Percentiles rank a stretch among this genome's conserved stretches.
These are phyloP conservation scores for Inosperma sp. DNA, from an alignment of 768 basidiomycete genomes.

Conservation along the genomic window DNA sequence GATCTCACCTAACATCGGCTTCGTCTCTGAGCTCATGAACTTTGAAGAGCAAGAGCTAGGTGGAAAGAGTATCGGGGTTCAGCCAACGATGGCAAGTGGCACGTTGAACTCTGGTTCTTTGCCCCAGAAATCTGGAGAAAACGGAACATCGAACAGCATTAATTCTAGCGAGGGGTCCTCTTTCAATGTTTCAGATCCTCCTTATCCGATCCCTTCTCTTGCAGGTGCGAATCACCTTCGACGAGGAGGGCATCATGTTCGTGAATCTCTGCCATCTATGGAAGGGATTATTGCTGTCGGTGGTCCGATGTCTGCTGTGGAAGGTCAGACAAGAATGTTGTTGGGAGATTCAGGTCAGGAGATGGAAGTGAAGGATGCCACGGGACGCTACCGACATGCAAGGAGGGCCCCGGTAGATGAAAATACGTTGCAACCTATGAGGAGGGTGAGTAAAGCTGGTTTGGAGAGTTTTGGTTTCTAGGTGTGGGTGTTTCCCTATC, in stretches of 20 bases:
- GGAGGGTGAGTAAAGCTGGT: slow-evolving; percentile 91
- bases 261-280: slow-evolving; percentile 71
- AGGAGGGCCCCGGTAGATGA: slow-evolving; percentile 85
- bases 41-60: slow-evolving; percentile 91
- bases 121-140: neutral
- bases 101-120: slow-evolving; percentile 4
- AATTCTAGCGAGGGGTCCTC: neutral
- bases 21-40: slow-evolving; percentile 94
- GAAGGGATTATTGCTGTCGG: slow-evolving; percentile 32
- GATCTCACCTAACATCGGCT: slow-evolving; percentile 96
- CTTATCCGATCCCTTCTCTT: slow-evolving; percentile 8
- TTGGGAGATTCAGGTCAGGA: slow-evolving; percentile 73
- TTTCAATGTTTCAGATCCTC: neutral
- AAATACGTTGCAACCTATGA: slow-evolving; percentile 81
- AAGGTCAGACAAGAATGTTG: slow-evolving; percentile 34
- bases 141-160: neutral
- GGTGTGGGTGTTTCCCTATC: slow-evolving; percentile 4
- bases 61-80: slow-evolving; percentile 66
- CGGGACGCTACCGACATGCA: slow-evolving; percentile 83
- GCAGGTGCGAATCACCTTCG: slow-evolving; percentile 16
- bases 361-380: slow-evolving; percentile 82
- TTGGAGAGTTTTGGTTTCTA: slow-evolving; percentile 61
- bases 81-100: slow-evolving; percentile 31
- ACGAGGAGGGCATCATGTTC: slow-evolving; percentile 58
- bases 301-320: slow-evolving; percentile 36